Percentiles rank a stretch among this genome's conserved stretches.
These are phyloP conservation scores for Wickerhamomyces ciferrii DNA, from an alignment of 805 yeast species.

Conservation along the genomic window DNA sequence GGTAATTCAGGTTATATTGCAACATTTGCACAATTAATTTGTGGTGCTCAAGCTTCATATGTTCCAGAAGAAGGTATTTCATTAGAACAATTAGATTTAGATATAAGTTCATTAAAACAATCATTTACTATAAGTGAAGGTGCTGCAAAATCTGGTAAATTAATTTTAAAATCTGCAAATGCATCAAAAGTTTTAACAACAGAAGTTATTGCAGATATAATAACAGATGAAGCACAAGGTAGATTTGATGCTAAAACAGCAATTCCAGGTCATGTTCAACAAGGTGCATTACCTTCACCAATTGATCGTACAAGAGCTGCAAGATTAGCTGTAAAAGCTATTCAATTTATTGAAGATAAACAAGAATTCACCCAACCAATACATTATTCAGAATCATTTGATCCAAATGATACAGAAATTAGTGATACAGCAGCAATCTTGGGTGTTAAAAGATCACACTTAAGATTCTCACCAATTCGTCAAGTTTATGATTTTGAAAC, in stretches of 20 bases:
- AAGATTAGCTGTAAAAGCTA: constrained; percentile 64
- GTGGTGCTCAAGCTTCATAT: constrained; percentile 72
- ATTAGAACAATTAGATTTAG: constrained; percentile 57
- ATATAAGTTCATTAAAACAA: constrained; percentile 54
- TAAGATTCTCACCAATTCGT: constrained; percentile 69
- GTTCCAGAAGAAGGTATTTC: constrained; percentile 70
- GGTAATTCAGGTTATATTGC: constrained; percentile 82
- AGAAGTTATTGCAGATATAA: constrained; percentile 64
- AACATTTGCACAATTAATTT: constrained; percentile 57
- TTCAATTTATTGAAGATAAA: constrained; percentile 57
- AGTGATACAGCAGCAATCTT: constrained; percentile 69
- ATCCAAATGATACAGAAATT: constrained; percentile 30
- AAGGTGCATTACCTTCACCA: constrained; percentile 73
- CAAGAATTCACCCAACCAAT: constrained; percentile 35
- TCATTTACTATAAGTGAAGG: constrained; percentile 61
- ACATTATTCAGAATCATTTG: constrained; percentile 37
- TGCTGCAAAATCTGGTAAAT: constrained; percentile 61
- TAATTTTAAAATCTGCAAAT: constrained; percentile 61
- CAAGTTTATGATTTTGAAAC: constrained; percentile 85
- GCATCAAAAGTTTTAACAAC: constrained; percentile 70
- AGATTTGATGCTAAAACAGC: constrained; percentile 76
- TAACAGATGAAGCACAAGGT: constrained; percentile 54
- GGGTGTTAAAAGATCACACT: constrained; percentile 75
- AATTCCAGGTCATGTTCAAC: constrained; percentile 84
- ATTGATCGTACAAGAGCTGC: constrained; percentile 75